Evolutionary conservation across 148 eudicot species (phyloP).

Genomic region (Rhododendron simsii): DNA sequence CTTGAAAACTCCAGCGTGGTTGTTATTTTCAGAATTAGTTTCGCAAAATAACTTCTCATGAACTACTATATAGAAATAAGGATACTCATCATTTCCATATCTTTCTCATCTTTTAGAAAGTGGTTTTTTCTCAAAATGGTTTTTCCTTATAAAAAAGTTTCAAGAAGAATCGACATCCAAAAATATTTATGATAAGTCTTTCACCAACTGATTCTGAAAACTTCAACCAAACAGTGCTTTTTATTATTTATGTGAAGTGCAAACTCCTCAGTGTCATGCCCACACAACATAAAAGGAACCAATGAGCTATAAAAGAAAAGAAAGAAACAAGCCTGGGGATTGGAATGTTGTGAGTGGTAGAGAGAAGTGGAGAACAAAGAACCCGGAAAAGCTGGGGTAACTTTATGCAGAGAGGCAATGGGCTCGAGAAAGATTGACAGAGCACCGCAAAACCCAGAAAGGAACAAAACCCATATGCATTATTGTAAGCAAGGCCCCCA

Average conservation of each 20-base stretch:
- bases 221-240: not conserved
- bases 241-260: not conserved
- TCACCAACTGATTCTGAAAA: not conserved
- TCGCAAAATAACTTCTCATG: not conserved
- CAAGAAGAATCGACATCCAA: not conserved
- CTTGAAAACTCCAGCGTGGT: not conserved
- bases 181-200: not conserved
- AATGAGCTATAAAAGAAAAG: not conserved
- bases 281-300: not conserved
- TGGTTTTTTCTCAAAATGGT: not conserved
- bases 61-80: not conserved
- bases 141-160: not conserved
- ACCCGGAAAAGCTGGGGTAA: conserved; percentile 10
- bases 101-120: not conserved
- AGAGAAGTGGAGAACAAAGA: not conserved
- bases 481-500: not conserved
- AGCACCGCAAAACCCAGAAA: conserved; percentile 5
- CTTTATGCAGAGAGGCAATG: conserved; percentile 11
- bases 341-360: not conserved
- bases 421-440: conserved; percentile 32
- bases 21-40: not conserved
- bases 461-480: not conserved
- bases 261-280: not conserved
- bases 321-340: not conserved
- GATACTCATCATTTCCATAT: not conserved